These are phyloP conservation scores for Tolypocladium tundrense DNA, from an alignment of 2,329 filamentous ascomycete species.

Conservation along the genomic window DNA sequence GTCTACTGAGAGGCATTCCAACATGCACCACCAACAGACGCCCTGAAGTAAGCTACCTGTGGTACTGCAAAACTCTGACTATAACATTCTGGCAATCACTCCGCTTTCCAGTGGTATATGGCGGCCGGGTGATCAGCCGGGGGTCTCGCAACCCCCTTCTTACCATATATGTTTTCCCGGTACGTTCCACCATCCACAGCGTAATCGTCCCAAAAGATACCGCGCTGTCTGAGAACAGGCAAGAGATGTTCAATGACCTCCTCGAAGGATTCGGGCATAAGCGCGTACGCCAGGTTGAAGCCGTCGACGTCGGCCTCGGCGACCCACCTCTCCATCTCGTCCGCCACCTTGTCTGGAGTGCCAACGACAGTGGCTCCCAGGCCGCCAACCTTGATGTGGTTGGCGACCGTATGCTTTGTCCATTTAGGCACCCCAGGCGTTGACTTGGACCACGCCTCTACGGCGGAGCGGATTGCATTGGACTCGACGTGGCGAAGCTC, in stretches of 20 bases:
- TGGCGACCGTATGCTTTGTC: slow-evolving; percentile 23
- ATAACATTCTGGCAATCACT: background rate
- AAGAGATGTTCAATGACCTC: slow-evolving; percentile 55
- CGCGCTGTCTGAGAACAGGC: slow-evolving; percentile 49
- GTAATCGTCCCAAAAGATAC: slow-evolving; percentile 44
- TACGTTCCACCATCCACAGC: slow-evolving; percentile 30
- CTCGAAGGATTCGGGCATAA: slow-evolving; percentile 50
- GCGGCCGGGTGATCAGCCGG: slow-evolving; percentile 27
- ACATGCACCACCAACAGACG: no score
- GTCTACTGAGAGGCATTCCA: no score
- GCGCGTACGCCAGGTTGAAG: slow-evolving; percentile 23
- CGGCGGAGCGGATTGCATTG: slow-evolving; percentile 46
- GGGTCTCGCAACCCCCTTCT: slow-evolving; percentile 21
- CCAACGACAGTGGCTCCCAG: slow-evolving; percentile 19
- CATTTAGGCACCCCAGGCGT: slow-evolving; percentile 19
- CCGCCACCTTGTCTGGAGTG: slow-evolving; percentile 18
- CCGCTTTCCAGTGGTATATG: slow-evolving; percentile 26
- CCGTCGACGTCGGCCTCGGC: slow-evolving; percentile 53
- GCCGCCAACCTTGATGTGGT: slow-evolving; percentile 21
- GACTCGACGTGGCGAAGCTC: slow-evolving; percentile 52
- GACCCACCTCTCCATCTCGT: slow-evolving; percentile 24
- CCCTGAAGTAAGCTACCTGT: no score
- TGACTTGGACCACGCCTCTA: slow-evolving; percentile 33
- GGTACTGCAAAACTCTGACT: no score
- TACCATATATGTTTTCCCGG: slow-evolving; percentile 30